Evolutionary conservation across 805 yeast species (phyloP).

Genomic region (Candida sanyiensis): DNA sequence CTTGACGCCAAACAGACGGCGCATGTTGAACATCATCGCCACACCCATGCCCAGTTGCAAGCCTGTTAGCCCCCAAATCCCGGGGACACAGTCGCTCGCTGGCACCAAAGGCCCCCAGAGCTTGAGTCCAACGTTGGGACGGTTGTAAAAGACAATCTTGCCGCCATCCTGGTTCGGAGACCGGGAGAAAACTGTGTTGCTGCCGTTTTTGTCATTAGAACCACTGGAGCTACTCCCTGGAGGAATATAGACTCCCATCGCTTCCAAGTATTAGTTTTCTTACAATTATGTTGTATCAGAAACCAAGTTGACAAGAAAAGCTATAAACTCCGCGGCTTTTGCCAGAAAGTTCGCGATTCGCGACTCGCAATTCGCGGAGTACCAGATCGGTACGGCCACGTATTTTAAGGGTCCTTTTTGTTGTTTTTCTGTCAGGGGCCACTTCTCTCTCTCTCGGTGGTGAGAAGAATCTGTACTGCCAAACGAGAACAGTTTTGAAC

Average conservation of each 20-base stretch:
- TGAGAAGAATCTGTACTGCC: too few relatives aligned
- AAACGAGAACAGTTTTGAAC: too few relatives aligned
- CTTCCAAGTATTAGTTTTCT: too few relatives aligned
- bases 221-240: constrained; percentile 5
- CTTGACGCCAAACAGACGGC: constrained; percentile 23
- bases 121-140: constrained; percentile 55
- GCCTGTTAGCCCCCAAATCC: constrained; percentile 46
- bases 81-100: constrained; percentile 57
- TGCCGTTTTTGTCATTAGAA: not conserved
- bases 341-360: too few relatives aligned
- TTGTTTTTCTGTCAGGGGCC: too few relatives aligned
- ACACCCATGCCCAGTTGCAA: constrained; percentile 49
- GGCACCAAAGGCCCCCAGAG: constrained; percentile 73
- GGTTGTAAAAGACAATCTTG: constrained; percentile 22
- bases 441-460: too few relatives aligned
- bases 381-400: too few relatives aligned
- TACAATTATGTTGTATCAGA: too few relatives aligned
- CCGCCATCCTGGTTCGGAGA: not conserved
- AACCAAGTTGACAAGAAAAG: too few relatives aligned
- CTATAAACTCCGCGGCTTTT: too few relatives aligned
- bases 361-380: too few relatives aligned
- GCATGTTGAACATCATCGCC: constrained; percentile 21
- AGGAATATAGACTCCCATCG: constrained; percentile 11
- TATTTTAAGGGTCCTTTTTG: too few relatives aligned
- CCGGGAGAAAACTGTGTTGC: not conserved